Percentiles rank a stretch among this genome's conserved stretches.
Conservation (phyloP, 805 yeast species). For the Candida nemodendra region DNA sequence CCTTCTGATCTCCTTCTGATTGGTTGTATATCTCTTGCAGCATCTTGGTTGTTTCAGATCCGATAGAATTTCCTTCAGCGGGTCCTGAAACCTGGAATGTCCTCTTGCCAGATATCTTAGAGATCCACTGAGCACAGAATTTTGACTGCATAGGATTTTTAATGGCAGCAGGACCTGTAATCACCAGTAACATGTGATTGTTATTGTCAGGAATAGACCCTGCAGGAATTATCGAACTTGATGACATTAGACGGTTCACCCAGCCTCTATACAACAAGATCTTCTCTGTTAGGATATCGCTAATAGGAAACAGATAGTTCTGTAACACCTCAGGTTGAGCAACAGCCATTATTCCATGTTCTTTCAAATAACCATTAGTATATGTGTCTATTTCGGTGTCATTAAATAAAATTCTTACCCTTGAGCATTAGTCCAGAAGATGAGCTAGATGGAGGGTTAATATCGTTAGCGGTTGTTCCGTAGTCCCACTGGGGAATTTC, state of each 20-base stretch:
- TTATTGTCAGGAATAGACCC: neutral
- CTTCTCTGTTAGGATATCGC: conserved; percentile 28
- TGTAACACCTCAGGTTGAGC: conserved; percentile 47
- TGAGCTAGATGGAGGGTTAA: conserved; percentile 16
- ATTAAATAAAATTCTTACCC: conserved; percentile 11
- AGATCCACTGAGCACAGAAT: conserved; percentile 43
- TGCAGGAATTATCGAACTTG: neutral
- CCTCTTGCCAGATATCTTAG: conserved; percentile 25
- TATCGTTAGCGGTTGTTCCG: conserved; percentile 21
- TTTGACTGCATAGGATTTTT: conserved; percentile 34
- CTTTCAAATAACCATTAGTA: conserved; percentile 14
- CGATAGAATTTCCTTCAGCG: neutral
- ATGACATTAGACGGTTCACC: conserved; percentile 22
- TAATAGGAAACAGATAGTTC: conserved; percentile 37
- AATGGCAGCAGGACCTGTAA: conserved; percentile 40
- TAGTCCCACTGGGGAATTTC: conserved; percentile 28
- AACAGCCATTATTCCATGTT: conserved; percentile 36
- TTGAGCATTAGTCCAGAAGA: conserved; percentile 29
- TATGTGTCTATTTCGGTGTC: neutral
- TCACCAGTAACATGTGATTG: conserved; percentile 30
- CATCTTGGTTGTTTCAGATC: conserved; percentile 6
- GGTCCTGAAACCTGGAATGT: conserved; percentile 7
- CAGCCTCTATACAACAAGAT: conserved; percentile 33
- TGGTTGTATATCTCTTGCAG: conserved; percentile 7
- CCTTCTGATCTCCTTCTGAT: conserved; percentile 6